Evolutionary conservation across 495 filamentous ascomycete species (phyloP).

Genomic region (Clavariopsis aquatica): DNA sequence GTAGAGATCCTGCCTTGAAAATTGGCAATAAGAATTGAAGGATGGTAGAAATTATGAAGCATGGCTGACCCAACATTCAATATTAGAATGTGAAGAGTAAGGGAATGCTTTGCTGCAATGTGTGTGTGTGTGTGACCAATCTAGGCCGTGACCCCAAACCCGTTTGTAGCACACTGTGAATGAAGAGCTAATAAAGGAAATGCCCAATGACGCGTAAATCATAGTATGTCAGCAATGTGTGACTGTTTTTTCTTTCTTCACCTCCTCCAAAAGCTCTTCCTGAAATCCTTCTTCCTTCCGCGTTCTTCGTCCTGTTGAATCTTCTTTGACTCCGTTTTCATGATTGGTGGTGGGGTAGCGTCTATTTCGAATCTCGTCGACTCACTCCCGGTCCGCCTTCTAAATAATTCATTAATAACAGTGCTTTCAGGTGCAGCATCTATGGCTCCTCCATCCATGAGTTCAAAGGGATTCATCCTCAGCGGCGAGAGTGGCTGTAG

Average conservation of each 20-base stretch:
- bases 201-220: background rate
- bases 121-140: background rate
- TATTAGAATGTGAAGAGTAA: too few species aligned
- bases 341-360: conserved; percentile 13
- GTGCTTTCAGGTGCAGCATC: background rate
- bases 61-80: too few species aligned
- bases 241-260: background rate
- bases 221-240: background rate
- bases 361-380: background rate
- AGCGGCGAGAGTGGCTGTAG: background rate
- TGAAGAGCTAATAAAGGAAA: background rate
- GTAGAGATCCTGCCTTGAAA: too few species aligned
- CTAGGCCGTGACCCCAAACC: background rate
- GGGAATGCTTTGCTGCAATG: too few species aligned
- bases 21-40: too few species aligned
- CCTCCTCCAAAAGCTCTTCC: conserved; percentile 19
- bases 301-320: background rate
- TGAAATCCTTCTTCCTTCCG: conserved; percentile 15
- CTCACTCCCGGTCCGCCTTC: background rate
- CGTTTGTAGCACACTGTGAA: background rate
- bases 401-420: too few species aligned
- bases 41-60: too few species aligned
- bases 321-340: background rate
- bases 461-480: background rate
- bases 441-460: background rate